These are phyloP conservation scores for Pyricularia pennisetigena DNA, from an alignment of 2,329 filamentous ascomycete genomes.

Conservation along the genomic window DNA sequence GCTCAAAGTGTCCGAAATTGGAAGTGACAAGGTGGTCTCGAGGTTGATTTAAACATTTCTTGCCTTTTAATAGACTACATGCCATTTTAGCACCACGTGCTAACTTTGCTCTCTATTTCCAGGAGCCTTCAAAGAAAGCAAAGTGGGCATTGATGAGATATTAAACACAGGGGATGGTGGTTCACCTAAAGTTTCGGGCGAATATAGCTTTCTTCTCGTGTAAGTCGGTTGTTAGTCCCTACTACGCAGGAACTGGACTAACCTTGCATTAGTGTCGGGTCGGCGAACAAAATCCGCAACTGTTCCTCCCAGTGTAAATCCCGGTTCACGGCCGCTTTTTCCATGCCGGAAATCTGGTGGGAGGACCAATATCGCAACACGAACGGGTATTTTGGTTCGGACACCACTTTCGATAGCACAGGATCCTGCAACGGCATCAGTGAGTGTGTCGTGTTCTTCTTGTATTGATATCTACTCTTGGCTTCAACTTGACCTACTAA, in stretches of 20 bases:
- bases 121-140: background rate
- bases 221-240: background rate
- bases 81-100: background rate
- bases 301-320: background rate
- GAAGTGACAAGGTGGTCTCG: background rate
- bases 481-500: background rate
- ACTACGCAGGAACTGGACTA: background rate
- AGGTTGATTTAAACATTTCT: background rate
- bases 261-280: background rate
- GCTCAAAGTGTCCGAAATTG: background rate
- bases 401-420: conserved; percentile 9
- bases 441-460: background rate
- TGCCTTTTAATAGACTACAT: background rate
- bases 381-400: conserved; percentile 29
- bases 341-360: conserved; percentile 26
- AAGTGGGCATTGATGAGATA: background rate
- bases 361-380: conserved; percentile 19
- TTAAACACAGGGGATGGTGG: background rate
- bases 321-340: conserved; percentile 14
- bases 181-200: background rate
- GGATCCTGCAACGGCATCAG: background rate
- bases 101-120: background rate
- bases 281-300: background rate
- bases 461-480: background rate
- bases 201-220: background rate